Evolutionary conservation across 1,139 yeast species (phyloP), one percentile per base, ranked within the genome.

Genomic region (Pichia sp.): DNA sequence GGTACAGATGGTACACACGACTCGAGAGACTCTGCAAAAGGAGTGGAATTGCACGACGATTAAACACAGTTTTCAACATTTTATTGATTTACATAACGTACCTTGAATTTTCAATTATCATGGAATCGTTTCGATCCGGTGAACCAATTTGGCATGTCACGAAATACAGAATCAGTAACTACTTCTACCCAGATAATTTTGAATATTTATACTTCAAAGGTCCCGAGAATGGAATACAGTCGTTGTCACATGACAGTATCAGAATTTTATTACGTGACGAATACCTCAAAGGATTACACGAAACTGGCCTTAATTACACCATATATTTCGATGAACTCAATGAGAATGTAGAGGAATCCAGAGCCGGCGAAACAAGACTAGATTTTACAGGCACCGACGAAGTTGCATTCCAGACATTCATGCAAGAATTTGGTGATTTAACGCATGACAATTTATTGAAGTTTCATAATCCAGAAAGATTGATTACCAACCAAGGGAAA

Each of bases 381-480:
- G 24, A 32, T 5, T 33, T 15, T 17, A 17, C 18, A 4, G 37
- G 37, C 4, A 34, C 31, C 8, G 19, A 17, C 17, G 34, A 18
- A 10, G 9, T 15, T 5, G 20, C 43, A 17, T 53, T 55, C 18
- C 44, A 52, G 15, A 32, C 31, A 18, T 54, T 58, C 35, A 53
- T 58, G 40, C 12, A 24, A 4, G 40, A 53, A 9, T 57, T 40
- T 17, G 36, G 53, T 3, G 40, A 47, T 1, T 37, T 53, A 7
- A 34, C 57, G 10, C 21, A 39, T 7, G 46, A 51, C 1, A 53
- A 50, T 18, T 43, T 46, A 40, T 22, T 50, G 22, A 12, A 28
- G 1, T 46, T 52, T 30, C 50, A 53, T 19, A 58, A 58, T 38
- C 58, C 57, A 4, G 58, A 58, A 34, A 48, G 65, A 30, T 21